Base-by-base conservation (phyloP, 1,284 basidiomycete species). In the Rhodotorula sp. region DNA sequence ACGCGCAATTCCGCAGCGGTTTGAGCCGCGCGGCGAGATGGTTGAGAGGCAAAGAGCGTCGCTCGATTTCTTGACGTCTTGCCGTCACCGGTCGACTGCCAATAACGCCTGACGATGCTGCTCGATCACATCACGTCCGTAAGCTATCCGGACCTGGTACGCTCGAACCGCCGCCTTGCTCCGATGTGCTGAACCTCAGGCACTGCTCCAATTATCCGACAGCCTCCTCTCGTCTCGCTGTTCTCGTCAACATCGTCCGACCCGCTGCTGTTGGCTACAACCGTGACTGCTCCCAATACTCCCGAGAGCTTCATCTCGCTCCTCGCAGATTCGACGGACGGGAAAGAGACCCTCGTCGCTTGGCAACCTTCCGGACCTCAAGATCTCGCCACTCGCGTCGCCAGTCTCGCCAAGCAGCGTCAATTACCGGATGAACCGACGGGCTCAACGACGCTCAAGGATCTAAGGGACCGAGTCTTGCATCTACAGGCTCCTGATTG, bases 231-330 rank as follows among this genome's bases (percentile, higher is more conserved):
- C 43, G 12, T 73, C 60, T 73, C 72, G 34, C 69, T 73, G 23
- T 71, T 75, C 68, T 75, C 73, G 2, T 75, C 70, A 6, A 70
- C 70, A 12, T 66, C 73, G 2, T 75, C 73, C 5, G 54, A 67
- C 28, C 70, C 73, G 8, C 54, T 62, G 10, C 52, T 70, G 3
- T 64, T 75, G 38, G 68, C 73, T 7, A 45, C 6, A 5, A 5
- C 12, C 12, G 23, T 16, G 2, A 4, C n/a, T 2, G 43, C 64
- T 7, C 38, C 57, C 3, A 23, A 38, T n/a, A 26, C 54, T 5
- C 10, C 60, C 2, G 73, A 72, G 38, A 66, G 68, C 45, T 73
- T 72, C 62, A 58, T 75, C 59, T 67, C 71, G 3, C 68, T 75
- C 31, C 55, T 75, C 21, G 2, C 49, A 28, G 74, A 75, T 60